phyloP scores from a whole-genome alignment of 331 rosid genomes.

The Rhamnella rubrinervis region DNA sequence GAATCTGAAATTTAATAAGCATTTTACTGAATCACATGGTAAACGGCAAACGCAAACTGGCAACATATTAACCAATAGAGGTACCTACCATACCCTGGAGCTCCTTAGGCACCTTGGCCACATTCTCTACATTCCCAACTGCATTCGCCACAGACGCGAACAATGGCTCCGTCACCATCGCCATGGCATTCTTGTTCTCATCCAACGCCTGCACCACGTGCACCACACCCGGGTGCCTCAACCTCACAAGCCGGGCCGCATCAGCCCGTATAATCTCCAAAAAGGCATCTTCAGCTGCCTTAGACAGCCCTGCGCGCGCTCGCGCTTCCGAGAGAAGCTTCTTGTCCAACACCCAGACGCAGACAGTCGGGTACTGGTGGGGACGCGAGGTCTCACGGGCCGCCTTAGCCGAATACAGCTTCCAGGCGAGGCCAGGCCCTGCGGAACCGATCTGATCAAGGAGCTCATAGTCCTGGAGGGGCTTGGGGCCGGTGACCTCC shows the following conservation, averaged over 20 bases:
- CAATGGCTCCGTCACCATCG: slow-evolving; percentile 95
- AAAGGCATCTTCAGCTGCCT: slow-evolving; percentile 81
- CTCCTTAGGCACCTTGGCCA: slow-evolving; percentile 72
- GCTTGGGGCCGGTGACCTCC: slow-evolving; percentile 92
- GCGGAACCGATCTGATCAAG: slow-evolving; percentile 97
- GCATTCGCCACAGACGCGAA: slow-evolving; percentile 89
- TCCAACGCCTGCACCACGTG: slow-evolving; percentile 96
- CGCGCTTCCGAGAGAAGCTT: slow-evolving; percentile 68
- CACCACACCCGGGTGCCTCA: slow-evolving; percentile 90
- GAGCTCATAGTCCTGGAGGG: slow-evolving; percentile 92
- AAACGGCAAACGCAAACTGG: background rate
- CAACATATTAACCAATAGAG: background rate
- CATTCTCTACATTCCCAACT: slow-evolving; percentile 68
- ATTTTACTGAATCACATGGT: background rate
- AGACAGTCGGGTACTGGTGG: slow-evolving; percentile 86
- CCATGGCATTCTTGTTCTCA: slow-evolving; percentile 97
- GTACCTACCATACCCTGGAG: slow-evolving; percentile 77
- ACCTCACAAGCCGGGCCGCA: slow-evolving; percentile 73
- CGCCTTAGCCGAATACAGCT: slow-evolving; percentile 68
- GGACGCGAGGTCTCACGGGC: slow-evolving; percentile 75
- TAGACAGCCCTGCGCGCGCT: slow-evolving; percentile 63
- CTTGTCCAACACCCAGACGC: slow-evolving; percentile 95
- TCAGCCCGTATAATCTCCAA: slow-evolving; percentile 80
- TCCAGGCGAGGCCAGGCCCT: slow-evolving; percentile 86
- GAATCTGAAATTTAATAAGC: background rate